Evolutionary conservation across 495 filamentous ascomycete species (phyloP).

Genomic region (Lichina pygmaea): DNA sequence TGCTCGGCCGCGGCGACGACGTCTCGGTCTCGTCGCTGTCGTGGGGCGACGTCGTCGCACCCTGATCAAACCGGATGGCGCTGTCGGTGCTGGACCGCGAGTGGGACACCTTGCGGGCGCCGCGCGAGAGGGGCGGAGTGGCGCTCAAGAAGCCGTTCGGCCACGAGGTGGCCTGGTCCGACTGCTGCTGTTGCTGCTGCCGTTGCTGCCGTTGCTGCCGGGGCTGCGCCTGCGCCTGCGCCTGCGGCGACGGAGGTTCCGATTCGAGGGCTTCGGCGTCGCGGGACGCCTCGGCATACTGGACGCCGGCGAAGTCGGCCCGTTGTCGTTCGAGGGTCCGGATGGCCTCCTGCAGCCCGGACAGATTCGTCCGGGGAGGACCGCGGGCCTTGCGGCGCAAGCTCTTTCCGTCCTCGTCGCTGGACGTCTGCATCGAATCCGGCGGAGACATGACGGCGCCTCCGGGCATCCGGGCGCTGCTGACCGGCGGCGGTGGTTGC

Average conservation of each 20-base stretch:
- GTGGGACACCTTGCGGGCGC: constrained; percentile 46
- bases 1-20: constrained; percentile 40
- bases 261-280: not conserved
- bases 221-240: not conserved
- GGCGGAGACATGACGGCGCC: constrained; percentile 72
- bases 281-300: not conserved
- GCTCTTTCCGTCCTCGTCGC: constrained; percentile 51
- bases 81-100: constrained; percentile 65
- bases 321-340: constrained; percentile 47
- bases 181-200: not conserved
- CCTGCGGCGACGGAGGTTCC: not conserved
- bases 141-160: not conserved
- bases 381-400: constrained; percentile 14
- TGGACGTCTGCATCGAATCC: constrained; percentile 47
- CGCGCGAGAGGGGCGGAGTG: constrained; percentile 19
- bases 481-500: constrained; percentile 55
- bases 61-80: constrained; percentile 22
- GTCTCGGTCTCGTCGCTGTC: constrained; percentile 35
- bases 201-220: no score
- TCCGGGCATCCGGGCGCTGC: constrained; percentile 41
- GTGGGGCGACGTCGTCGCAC: constrained; percentile 21
- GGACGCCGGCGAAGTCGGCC: constrained; percentile 25
- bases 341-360: constrained; percentile 63
- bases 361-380: constrained; percentile 33
- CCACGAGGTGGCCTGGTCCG: not conserved